These are phyloP conservation scores for Penicillium sp. DNA, from an alignment of 2,329 filamentous ascomycete species.

Conservation along the genomic window DNA sequence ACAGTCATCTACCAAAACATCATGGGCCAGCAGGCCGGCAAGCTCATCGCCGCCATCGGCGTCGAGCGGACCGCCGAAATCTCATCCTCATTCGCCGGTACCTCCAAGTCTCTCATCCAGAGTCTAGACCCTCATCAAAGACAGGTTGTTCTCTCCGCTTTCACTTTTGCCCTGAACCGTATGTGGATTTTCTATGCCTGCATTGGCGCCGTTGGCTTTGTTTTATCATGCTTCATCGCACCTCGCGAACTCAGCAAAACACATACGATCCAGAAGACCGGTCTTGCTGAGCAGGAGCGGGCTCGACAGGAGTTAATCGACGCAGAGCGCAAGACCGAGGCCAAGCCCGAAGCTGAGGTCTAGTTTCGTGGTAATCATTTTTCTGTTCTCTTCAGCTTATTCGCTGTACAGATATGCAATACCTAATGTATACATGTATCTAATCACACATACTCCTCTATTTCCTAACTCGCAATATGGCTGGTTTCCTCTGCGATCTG, in stretches of 20 bases:
- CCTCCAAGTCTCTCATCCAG: constrained; percentile 32
- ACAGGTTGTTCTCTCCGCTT: constrained; percentile 38
- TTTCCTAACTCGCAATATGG: not conserved
- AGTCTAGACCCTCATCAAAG: constrained; percentile 32
- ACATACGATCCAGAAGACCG: constrained; percentile 44
- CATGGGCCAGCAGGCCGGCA: constrained; percentile 29
- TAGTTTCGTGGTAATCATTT: constrained; percentile 3
- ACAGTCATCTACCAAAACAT: constrained; percentile 46
- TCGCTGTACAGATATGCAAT: not conserved
- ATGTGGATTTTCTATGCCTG: constrained; percentile 50
- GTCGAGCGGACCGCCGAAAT: constrained; percentile 24
- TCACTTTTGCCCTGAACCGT: constrained; percentile 42
- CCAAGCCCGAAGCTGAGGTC: constrained; percentile 53
- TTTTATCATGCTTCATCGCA: constrained; percentile 39
- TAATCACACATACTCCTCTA: not conserved
- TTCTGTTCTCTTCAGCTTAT: not conserved
- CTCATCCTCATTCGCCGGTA: constrained; percentile 34
- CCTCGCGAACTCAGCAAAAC: constrained; percentile 37
- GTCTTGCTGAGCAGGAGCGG: constrained; percentile 42
- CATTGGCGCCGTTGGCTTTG: constrained; percentile 33
- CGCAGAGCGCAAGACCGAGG: constrained; percentile 52
- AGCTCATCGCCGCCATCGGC: constrained; percentile 28
- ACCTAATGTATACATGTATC: constrained; percentile 4
- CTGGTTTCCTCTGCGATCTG: not conserved
- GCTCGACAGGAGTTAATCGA: constrained; percentile 43